A percentile compares a stretch with the other conserved stretches of the same genome.
phyloP scores from a whole-genome alignment of 805 yeast species.

The Scheffersomyces amazonensis region DNA sequence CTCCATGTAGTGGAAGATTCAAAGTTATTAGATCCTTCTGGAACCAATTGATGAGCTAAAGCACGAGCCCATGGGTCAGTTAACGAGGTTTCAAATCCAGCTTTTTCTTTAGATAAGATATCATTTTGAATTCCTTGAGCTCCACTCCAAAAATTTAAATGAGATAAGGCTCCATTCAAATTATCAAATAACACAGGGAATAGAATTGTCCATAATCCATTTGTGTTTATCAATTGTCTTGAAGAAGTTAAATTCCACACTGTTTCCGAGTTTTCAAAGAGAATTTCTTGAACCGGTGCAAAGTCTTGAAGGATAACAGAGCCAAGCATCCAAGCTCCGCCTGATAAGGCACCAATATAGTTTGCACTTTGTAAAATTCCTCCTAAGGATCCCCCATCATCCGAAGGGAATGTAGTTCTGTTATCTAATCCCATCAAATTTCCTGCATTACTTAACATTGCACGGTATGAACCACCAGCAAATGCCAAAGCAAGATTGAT shows the following conservation, averaged over 20 bases:
- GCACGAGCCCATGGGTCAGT: conserved; percentile 40
- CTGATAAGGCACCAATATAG: conserved; percentile 73
- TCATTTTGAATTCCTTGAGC: conserved; percentile 46
- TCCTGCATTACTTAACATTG: conserved; percentile 86
- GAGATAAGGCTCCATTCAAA: conserved; percentile 24
- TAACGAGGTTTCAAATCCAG: conserved; percentile 28
- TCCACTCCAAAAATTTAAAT: conserved; percentile 26
- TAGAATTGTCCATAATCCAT: conserved; percentile 12
- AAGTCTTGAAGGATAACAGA: conserved; percentile 66
- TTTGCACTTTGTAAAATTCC: conserved; percentile 72
- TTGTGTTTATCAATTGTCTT: conserved; percentile 24
- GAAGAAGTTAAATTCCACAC: conserved; percentile 33
- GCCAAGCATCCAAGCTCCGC: conserved; percentile 61
- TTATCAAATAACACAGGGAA: conserved; percentile 18
- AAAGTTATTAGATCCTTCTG: conserved; percentile 20
- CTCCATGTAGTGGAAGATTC: conserved; percentile 28
- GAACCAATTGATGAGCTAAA: conserved; percentile 63
- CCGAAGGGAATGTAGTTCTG: conserved; percentile 53
- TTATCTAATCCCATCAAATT: conserved; percentile 76
- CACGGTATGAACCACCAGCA: conserved; percentile 78
- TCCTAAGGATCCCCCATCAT: conserved; percentile 56
- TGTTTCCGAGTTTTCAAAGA: conserved; percentile 26
- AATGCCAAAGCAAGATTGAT: conserved; percentile 33
- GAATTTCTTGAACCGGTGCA: conserved; percentile 64
- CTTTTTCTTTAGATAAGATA: conserved; percentile 34